These are phyloP conservation scores for Vanilla planifolia DNA, from an alignment of 106 monocot genomes.

Conservation along the genomic window DNA sequence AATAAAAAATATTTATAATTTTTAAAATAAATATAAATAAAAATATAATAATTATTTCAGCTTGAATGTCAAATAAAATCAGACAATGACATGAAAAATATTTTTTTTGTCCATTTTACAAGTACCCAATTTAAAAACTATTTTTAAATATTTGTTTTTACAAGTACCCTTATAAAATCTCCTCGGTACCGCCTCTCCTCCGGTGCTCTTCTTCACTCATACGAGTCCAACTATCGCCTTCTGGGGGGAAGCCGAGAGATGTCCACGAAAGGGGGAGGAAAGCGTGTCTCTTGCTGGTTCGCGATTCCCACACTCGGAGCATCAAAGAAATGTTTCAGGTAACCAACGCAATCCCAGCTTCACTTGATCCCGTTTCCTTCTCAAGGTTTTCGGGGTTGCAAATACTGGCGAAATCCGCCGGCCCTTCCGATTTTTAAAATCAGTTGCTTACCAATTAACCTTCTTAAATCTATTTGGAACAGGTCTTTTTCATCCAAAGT, in stretches of 20 bases:
- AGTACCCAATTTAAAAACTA: no score
- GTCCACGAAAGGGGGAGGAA: slow-evolving; percentile 15
- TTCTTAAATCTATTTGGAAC: no score
- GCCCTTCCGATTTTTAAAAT: slow-evolving; percentile 2
- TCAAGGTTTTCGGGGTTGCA: background rate
- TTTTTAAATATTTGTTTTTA: no score
- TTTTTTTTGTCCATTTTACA: no score
- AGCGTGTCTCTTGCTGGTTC: slow-evolving; percentile 5
- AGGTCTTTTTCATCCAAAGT: background rate
- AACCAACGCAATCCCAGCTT: background rate
- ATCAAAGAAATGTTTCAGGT: slow-evolving; percentile 34
- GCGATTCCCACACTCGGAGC: slow-evolving; percentile 16
- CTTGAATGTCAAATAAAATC: no score
- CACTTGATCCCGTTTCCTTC: background rate
- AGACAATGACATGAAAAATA: no score
- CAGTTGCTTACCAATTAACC: background rate
- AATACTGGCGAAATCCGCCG: slow-evolving; percentile 40
- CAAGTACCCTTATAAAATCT: no score
- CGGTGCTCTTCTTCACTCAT: background rate
- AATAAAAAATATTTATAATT: no score
- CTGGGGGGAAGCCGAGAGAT: slow-evolving; percentile 4
- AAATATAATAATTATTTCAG: no score
- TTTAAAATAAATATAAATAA: no score
- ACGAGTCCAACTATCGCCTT: background rate
- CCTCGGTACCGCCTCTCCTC: background rate